phyloP scores from a whole-genome alignment of 768 basidiomycete species.

The Boletus pseudopeckii region DNA sequence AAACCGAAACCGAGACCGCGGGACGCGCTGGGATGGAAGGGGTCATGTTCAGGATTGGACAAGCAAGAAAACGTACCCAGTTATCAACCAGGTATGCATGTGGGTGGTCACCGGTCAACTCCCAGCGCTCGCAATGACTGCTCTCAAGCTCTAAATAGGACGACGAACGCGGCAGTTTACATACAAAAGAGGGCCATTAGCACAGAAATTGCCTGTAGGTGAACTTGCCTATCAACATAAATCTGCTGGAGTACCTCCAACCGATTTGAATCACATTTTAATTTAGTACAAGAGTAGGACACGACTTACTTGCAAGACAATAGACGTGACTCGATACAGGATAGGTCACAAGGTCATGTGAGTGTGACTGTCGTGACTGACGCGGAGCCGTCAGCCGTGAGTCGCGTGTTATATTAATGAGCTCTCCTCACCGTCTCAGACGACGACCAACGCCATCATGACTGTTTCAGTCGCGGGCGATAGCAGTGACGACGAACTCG shows the following conservation, averaged over 20 bases:
- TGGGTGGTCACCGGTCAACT: neutral
- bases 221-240: neutral
- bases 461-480: conserved; percentile 18
- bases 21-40: conserved; percentile 19
- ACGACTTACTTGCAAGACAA: too few relatives aligned
- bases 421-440: neutral
- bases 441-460: conserved; percentile 15
- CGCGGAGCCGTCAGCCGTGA: conserved; percentile 20
- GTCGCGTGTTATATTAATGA: conserved; percentile 9
- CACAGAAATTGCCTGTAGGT: neutral
- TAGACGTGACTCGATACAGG: neutral
- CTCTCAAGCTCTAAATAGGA: neutral
- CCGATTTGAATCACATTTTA: too few relatives aligned
- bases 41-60: neutral
- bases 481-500: conserved; percentile 62
- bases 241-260: neutral
- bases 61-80: neutral
- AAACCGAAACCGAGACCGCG: conserved; percentile 1
- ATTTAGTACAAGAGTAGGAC: neutral
- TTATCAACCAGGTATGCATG: neutral
- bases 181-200: neutral
- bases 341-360: conserved; percentile 9
- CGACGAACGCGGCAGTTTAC: neutral
- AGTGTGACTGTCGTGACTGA: conserved; percentile 19
- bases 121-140: neutral